phyloP scores from a whole-genome alignment of 2,329 filamentous ascomycete genomes.

The Cadophora sp. region DNA sequence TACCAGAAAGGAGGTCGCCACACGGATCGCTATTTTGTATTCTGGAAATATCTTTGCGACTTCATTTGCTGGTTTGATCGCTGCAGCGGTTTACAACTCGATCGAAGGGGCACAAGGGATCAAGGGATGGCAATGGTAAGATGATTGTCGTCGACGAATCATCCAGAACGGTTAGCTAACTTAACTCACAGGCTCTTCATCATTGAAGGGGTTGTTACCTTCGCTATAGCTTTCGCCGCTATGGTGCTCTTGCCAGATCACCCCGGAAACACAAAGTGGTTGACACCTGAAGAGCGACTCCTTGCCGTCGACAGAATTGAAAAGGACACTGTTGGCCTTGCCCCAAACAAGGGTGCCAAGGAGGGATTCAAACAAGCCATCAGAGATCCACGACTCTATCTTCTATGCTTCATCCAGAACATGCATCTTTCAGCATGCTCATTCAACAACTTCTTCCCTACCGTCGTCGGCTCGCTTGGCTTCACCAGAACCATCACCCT shows the following conservation, averaged over 20 bases:
- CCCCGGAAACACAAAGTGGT: slow-evolving; percentile 48
- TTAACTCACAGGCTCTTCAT: slow-evolving; percentile 45
- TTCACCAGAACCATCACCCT: slow-evolving; percentile 54
- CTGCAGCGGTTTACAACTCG: slow-evolving; percentile 48
- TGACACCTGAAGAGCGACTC: slow-evolving; percentile 48
- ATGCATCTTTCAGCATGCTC: slow-evolving; percentile 52
- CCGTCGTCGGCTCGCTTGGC: slow-evolving; percentile 53
- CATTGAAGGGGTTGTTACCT: slow-evolving; percentile 48
- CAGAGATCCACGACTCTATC: slow-evolving; percentile 46
- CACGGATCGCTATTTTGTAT: slow-evolving; percentile 53
- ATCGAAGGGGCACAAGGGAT: slow-evolving; percentile 48
- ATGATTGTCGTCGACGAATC: no score
- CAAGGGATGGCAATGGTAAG: slow-evolving; percentile 50
- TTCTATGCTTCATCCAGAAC: slow-evolving; percentile 54
- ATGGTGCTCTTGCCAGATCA: slow-evolving; percentile 48
- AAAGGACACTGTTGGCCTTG: slow-evolving; percentile 52
- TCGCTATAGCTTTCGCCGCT: slow-evolving; percentile 45
- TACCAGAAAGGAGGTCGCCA: slow-evolving; percentile 55
- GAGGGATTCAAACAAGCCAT: slow-evolving; percentile 50
- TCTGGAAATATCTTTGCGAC: slow-evolving; percentile 53
- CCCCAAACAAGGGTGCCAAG: slow-evolving; percentile 50
- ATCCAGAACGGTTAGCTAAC: no score
- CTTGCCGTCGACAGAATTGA: slow-evolving; percentile 53
- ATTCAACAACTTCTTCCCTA: slow-evolving; percentile 54
- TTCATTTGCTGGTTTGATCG: slow-evolving; percentile 59